Evolutionary conservation across 1,284 basidiomycete species (phyloP), one percentile per base, ranked within the genome.

Genomic region (Pascua guehoae): DNA sequence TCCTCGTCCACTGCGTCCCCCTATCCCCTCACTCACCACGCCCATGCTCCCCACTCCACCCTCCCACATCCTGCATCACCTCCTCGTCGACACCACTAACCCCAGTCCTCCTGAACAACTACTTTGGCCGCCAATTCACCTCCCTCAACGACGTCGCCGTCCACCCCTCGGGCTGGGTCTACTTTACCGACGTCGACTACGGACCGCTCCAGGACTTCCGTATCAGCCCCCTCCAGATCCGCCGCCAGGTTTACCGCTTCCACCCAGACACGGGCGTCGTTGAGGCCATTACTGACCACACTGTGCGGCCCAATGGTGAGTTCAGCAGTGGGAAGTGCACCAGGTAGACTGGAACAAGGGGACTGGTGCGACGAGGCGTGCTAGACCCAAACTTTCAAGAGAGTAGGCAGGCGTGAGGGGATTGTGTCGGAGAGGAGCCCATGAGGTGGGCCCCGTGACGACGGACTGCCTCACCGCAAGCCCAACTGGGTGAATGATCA

Each of bases 61-160:
- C 41, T 38, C 24, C 14, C 51, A 32, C 45, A 24, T 36, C 36
- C n/a, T 24, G 47, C 17, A 36, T 47, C 12, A 8, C n/a, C 18
- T 47, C 36, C 51, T 54, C 12, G 14, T 39, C 12, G 37, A 59
- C 52, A 42, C 54, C n/a, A 9, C 18, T 57, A 12, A 49, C 43
- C 39, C 1, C 51, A 17, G 81, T 86, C 44, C 66, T 87, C 15
- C 68, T 88, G 54, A 84, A 88, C 77, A 88, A 86, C 73, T 86
- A 80, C 68, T 86, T 82, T 65, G 88, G 88, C 4, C 79, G 87
- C 10, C 87, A 89, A 66, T 91, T 90, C 78, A 89, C 88, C 75
- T 87, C 87, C 1, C 74, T 89, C 52, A 89, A 91, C 70, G 89
- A 91, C 68, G 78, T 86, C 56, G 88, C 86, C 66, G 78, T 89